These are phyloP conservation scores for Arbutus unedo DNA, from an alignment of 148 eudicot genomes.

Conservation along the genomic window DNA sequence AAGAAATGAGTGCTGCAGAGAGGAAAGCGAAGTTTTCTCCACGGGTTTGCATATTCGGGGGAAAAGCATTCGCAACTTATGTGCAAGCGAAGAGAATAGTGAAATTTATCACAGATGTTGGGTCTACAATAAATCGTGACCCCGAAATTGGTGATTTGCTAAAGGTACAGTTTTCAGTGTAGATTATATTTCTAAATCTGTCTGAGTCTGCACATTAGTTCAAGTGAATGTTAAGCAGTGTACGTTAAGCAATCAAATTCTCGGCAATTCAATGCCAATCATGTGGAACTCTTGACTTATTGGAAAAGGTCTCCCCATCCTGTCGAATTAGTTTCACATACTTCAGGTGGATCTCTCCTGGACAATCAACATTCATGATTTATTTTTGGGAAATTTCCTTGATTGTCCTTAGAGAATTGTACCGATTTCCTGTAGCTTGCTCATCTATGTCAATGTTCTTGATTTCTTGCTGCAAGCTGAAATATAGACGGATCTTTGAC, in stretches of 20 bases:
- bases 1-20: conserved; percentile 74
- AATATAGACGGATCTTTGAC: conserved; percentile 5
- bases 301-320: not conserved
- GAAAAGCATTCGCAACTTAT: conserved; percentile 95
- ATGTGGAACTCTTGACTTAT: not conserved
- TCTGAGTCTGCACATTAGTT: not conserved
- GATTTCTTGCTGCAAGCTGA: conserved; percentile 3
- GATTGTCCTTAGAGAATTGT: not conserved
- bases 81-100: conserved; percentile 95
- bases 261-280: not conserved
- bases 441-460: not conserved
- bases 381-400: not conserved
- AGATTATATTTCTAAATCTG: not conserved
- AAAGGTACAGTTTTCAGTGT: conserved; percentile 46
- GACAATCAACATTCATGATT: not conserved
- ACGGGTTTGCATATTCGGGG: conserved; percentile 93
- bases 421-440: not conserved
- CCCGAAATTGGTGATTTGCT: conserved; percentile 86
- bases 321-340: not conserved
- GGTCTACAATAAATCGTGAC: conserved; percentile 80
- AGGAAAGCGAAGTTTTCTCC: conserved; percentile 69
- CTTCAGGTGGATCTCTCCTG: not conserved
- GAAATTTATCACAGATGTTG: conserved; percentile 92
- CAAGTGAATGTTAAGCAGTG: not conserved
- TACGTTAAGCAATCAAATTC: not conserved